Base-by-base conservation (phyloP, 768 basidiomycete genomes). In the Mycena capillaripes region DNA sequence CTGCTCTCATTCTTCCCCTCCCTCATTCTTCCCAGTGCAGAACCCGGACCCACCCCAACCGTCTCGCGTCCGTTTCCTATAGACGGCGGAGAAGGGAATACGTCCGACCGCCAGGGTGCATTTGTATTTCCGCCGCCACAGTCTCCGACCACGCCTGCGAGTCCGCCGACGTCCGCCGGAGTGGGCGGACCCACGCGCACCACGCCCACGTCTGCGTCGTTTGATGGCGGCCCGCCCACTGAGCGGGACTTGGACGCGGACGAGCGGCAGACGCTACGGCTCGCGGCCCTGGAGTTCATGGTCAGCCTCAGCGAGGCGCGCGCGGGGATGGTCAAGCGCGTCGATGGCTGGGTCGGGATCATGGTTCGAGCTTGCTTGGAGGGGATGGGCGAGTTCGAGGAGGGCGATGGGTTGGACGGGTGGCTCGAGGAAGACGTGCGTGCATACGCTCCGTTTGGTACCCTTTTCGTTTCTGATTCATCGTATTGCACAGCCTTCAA, bases 251-350 rank as follows among this genome's bases (percentile, higher is more conserved):
- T 86, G 21, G 88, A 87, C 29, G 86, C 88, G 21, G 93, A 96
- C 58, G 92, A 93, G 68, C 87, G 89, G 64, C 88, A 91, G 46
- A 91, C 92, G 23, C 86, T 95, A 34, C 85, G 95, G 12, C 89
- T 91, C 62, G 89, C 91, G 0, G 93, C 94, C 11, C 82, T 96
- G 12, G 96, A 97, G 80, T 90, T 97, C 62, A 92, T 97, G 89
- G 86, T 97, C 64, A 90, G 89, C 16, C 81, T 97, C n/a, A 90
- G 88, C 32, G 95, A 97, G 80, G 89, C 93, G 3, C 86, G 87
- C 40, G 91, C 94, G 0, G 82, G 82, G 5, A 92, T 95, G 89
- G 93, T 92, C 9, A 86, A 87, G 74, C 86, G 89, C 46, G 89
- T 90, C 0, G 85, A 88, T 27, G 93, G 91, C 0, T 96, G 94